Conservation (phyloP, 2,329 filamentous ascomycete species). For the Gnomoniopsis smithogilvyi region DNA sequence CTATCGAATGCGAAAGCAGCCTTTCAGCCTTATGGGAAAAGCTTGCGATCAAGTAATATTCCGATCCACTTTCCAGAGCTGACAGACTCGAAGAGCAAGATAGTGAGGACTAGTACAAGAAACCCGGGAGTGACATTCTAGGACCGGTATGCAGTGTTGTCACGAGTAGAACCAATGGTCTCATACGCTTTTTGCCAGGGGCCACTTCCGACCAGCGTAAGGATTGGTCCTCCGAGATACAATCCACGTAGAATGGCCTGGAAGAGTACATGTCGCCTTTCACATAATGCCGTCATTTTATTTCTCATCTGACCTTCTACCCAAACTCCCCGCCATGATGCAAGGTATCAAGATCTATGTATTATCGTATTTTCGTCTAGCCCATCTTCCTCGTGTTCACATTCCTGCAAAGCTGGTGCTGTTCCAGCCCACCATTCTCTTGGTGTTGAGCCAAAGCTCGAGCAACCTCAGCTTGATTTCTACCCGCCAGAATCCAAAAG, state of each 20-base stretch:
- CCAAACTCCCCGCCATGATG: constrained; percentile 8
- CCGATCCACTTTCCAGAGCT: no score
- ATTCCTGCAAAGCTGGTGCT: constrained; percentile 7
- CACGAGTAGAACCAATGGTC: constrained; percentile 10
- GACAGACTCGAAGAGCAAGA: no score
- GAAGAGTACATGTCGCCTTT: not conserved
- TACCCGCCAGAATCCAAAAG: constrained; percentile 56
- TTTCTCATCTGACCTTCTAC: constrained; percentile 2
- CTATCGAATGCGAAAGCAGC: no score
- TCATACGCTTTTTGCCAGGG: constrained; percentile 3
- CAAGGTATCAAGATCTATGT: constrained; percentile 16
- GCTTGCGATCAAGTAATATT: no score
- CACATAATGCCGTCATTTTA: not conserved
- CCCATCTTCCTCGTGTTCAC: not conserved
- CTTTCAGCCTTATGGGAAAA: no score
- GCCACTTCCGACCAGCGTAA: not conserved
- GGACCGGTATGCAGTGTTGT: not conserved
- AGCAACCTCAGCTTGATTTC: constrained; percentile 62
- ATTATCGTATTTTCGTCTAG: not conserved
- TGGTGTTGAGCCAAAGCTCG: constrained; percentile 57
- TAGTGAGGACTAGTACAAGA: no score
- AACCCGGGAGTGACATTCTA: not conserved
- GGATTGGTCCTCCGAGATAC: not conserved
- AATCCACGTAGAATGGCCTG: not conserved
- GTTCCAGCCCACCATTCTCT: constrained; percentile 40